These are phyloP conservation scores for Cubamyces lactineus DNA, from an alignment of 768 basidiomycete species.

Conservation along the genomic window DNA sequence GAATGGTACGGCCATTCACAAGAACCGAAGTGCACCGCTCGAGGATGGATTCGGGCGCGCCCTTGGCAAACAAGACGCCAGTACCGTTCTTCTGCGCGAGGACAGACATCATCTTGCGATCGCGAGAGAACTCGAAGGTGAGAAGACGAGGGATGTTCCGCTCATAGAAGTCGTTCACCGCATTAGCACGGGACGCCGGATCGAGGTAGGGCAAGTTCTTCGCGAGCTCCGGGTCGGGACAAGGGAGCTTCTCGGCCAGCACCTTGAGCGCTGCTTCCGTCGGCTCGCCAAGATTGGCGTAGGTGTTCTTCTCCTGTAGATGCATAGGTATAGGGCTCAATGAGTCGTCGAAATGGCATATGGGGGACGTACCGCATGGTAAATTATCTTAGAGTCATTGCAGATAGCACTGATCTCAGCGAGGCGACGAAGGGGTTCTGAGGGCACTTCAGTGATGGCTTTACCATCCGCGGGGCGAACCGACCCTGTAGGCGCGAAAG, in stretches of 20 bases:
- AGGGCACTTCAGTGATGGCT: constrained; percentile 57
- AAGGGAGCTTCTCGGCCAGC: constrained; percentile 91
- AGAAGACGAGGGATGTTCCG: constrained; percentile 74
- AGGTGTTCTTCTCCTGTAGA: constrained; percentile 73
- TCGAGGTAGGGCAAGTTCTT: constrained; percentile 61
- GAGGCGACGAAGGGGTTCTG: constrained; percentile 77
- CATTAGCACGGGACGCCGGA: constrained; percentile 69
- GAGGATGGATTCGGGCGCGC: constrained; percentile 93
- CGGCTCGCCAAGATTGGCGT: constrained; percentile 90
- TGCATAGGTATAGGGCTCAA: background rate
- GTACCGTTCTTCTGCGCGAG: constrained; percentile 69
- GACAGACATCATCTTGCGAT: constrained; percentile 99
- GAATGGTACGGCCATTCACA: constrained; percentile 63
- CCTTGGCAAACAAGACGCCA: constrained; percentile 91
- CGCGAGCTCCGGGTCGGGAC: constrained; percentile 58
- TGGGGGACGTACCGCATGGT: constrained; percentile 60
- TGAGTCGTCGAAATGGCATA: background rate
- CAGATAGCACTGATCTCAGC: constrained; percentile 93
- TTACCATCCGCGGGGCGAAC: constrained; percentile 71
- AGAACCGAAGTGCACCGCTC: constrained; percentile 82
- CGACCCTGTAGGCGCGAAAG: constrained; percentile 84
- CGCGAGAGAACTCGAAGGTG: constrained; percentile 97
- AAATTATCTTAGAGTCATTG: constrained; percentile 92
- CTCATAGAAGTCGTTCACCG: constrained; percentile 85
- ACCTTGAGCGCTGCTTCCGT: constrained; percentile 97